A percentile compares a stretch with the other conserved stretches of the same genome.
Evolutionary conservation across 106 monocot genomes (phyloP).

Genomic region (Chionographis japonica): DNA sequence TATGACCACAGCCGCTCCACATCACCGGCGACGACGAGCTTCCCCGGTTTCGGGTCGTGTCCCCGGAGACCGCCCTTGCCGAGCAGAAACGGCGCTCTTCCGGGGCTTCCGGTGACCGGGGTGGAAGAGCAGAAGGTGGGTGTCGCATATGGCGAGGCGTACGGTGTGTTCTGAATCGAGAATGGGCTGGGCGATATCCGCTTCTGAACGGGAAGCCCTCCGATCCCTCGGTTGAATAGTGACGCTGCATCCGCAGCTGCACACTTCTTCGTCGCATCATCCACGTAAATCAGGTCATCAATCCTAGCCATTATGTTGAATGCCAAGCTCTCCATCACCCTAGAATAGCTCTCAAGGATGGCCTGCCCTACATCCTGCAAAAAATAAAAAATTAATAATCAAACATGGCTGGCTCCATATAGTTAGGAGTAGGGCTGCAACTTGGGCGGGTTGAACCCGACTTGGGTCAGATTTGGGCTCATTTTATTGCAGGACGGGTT

Average conservation of each 20-base stretch:
- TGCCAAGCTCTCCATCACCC: conserved; percentile 93
- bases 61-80: conserved; percentile 7
- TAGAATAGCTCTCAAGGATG: conserved; percentile 91
- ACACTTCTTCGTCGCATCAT: conserved; percentile 70
- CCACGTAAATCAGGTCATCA: conserved; percentile 92
- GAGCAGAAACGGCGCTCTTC: conserved; percentile 21
- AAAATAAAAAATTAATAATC: background rate
- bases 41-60: conserved; percentile 18
- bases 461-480: no score
- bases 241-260: conserved; percentile 32
- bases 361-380: conserved; percentile 93
- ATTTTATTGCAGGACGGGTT: no score
- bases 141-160: conserved; percentile 76
- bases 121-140: conserved; percentile 64
- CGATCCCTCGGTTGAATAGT: conserved; percentile 57
- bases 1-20: conserved; percentile 19
- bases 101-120: conserved; percentile 66
- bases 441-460: no score
- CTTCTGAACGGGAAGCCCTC: conserved; percentile 78
- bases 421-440: no score
- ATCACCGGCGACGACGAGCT: background rate
- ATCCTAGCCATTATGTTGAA: conserved; percentile 97
- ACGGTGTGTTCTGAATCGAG: conserved; percentile 69
- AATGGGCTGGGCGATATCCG: conserved; percentile 92
- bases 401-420: background rate